Evolutionary conservation across 352 stramenopile genomes (phyloP), one percentile per base, ranked within the genome.

Genomic region (Globisporangium radiosum): DNA sequence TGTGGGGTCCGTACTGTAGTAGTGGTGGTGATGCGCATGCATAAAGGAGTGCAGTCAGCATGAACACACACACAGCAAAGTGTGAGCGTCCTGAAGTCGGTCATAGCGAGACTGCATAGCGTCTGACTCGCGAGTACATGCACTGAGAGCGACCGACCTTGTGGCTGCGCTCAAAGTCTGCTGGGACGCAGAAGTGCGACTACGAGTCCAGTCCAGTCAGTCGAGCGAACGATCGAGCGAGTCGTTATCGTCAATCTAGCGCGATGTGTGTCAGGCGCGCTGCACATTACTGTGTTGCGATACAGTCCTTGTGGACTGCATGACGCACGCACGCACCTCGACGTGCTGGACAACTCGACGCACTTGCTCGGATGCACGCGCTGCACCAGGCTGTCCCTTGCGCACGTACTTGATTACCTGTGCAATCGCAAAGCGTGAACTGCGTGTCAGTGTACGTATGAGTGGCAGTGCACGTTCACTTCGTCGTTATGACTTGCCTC

Each of bases 101-200:
- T 43, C 7, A 43, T 43, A 11, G 7, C 7, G 10, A 8, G 10
- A 11, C 39, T 13, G 39, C 39, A 43, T 11, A 33, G 25, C 25
- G 25, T 33, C 25, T 33, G 25, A 33, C 39, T 43, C 39, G 39
- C 7, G 39, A 43, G 39, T 43, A 8, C 39, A 43, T 43, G 39
- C 39, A 43, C 39, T 33, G 25, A 33, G 25, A 48, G 10, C 43
- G 10, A 48, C 43, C 5, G 5, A 48, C 43, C 43, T 48, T 48
- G 43, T 48, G 43, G 14, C 43, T 48, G 43, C 43, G 43, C 43
- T 48, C 43, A 48, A 48, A 48, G 43, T 48, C 43, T 17, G 43
- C 13, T 15, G 43, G 43, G 15, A 48, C 15, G 43, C 43, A 48
- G 14, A 17, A 48, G 43, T 48, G 43, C 43, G 43, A 17, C 43